Conservation (phyloP, 2,329 filamentous ascomycete genomes). For the Pleoardoris graminearum region DNA sequence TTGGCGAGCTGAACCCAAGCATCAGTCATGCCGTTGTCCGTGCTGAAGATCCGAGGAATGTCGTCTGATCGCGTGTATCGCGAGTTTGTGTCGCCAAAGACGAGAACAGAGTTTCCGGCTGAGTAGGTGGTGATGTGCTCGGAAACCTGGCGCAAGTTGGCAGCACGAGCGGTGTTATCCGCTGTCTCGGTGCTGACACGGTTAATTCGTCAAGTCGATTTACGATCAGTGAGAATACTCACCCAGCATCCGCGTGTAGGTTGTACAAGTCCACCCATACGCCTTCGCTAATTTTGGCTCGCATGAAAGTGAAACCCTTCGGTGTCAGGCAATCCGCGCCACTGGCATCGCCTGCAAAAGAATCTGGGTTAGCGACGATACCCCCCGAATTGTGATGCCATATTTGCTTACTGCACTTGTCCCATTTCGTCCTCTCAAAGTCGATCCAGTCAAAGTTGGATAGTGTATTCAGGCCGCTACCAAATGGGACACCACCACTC, state of each 20-base stretch:
- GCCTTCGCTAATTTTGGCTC: slow-evolving; percentile 55
- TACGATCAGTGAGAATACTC: slow-evolving; percentile 2
- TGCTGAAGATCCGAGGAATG: slow-evolving; percentile 56
- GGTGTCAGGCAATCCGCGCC: slow-evolving; percentile 66
- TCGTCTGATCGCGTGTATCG: slow-evolving; percentile 63
- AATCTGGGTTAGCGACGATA: not conserved
- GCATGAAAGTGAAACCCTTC: slow-evolving; percentile 72
- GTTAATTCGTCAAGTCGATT: not conserved
- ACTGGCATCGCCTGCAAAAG: slow-evolving; percentile 33
- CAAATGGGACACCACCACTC: slow-evolving; percentile 66
- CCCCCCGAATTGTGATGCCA: slow-evolving; percentile 17
- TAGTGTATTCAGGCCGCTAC: slow-evolving; percentile 66
- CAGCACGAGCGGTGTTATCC: slow-evolving; percentile 60
- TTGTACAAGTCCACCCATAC: slow-evolving; percentile 68
- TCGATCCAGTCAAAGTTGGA: slow-evolving; percentile 62
- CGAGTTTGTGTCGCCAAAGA: slow-evolving; percentile 68
- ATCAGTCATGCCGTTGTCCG: slow-evolving; percentile 59
- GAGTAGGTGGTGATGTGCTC: slow-evolving; percentile 61
- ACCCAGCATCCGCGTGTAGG: slow-evolving; percentile 67
- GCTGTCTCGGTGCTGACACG: slow-evolving; percentile 47
- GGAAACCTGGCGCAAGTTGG: slow-evolving; percentile 63
- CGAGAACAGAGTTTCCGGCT: slow-evolving; percentile 62
- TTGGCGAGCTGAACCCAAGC: slow-evolving; percentile 60
- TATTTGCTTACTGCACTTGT: slow-evolving; percentile 52
- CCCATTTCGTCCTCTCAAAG: slow-evolving; percentile 63